Percentiles rank a stretch among this genome's conserved stretches.
These are phyloP conservation scores for Citrus cavaleriei DNA, from an alignment of 345 rosid genomes.

Conservation along the genomic window DNA sequence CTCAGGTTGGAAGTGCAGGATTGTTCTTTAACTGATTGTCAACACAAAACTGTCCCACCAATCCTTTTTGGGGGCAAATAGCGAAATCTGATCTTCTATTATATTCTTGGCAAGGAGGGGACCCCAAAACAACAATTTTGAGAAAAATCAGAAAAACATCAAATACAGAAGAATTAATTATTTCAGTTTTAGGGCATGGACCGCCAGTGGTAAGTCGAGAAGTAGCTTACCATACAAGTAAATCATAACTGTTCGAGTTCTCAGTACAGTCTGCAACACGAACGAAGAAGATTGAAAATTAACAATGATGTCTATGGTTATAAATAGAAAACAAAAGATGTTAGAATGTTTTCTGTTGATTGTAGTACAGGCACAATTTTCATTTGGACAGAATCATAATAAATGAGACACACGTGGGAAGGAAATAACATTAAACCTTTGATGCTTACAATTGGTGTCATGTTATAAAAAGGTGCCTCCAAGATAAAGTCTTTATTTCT, in stretches of 20 bases:
- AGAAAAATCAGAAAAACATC: background rate
- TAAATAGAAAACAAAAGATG: background rate
- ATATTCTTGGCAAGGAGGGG: conserved; percentile 84
- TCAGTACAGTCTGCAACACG: conserved; percentile 56
- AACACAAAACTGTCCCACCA: conserved; percentile 50
- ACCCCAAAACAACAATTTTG: conserved; percentile 48
- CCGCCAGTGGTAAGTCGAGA: background rate
- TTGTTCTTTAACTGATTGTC: too few species aligned
- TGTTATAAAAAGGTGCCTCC: conserved; percentile 73
- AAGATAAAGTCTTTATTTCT: conserved; percentile 62
- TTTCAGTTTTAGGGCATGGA: background rate
- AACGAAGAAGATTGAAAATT: background rate
- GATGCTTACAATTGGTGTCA: conserved; percentile 70
- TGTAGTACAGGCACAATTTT: background rate
- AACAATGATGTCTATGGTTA: background rate
- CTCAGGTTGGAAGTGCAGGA: too few species aligned
- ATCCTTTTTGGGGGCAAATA: conserved; percentile 82
- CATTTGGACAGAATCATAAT: background rate
- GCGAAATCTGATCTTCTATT: conserved; percentile 71
- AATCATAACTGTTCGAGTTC: conserved; percentile 81
- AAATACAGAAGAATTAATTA: background rate
- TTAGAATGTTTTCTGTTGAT: background rate
- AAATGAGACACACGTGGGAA: background rate
- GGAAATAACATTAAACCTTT: background rate
- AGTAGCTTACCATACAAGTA: conserved; percentile 75